Evolutionary conservation across 2,329 filamentous ascomycete species (phyloP), one percentile per base, ranked within the genome.

Genomic region (Claviceps capensis): DNA sequence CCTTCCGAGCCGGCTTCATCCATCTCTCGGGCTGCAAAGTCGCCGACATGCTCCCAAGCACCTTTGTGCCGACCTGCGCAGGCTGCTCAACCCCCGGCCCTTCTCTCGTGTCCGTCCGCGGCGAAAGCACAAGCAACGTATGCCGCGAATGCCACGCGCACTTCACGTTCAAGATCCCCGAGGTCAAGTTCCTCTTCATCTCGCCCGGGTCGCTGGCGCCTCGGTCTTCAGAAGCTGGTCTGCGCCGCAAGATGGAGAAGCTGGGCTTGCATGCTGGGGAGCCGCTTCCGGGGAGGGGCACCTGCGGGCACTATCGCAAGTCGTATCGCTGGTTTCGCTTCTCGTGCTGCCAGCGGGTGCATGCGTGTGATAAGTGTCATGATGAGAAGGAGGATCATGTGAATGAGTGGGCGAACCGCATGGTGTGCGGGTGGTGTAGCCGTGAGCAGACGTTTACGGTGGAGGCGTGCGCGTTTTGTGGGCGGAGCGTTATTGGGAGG

Each of bases 351-450:
- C 66, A 65, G 49, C 72, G 73, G 53, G 77, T 82, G 40, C 72
- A 79, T 59, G 62, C 78, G n/a, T 83, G 80, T 64, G 80, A 83
- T 61, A 78, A 77, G 69, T 94, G 88, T 67, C 88, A 94, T 61
- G 86, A 93, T 63, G 75, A 70, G 16, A 75, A 69, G 9, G 79
- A 82, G 59, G 82, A 85, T 49, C 88, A 94, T 68, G 70, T 77
- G 7, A 83, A 86, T 57, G 88, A 93, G 68, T 88, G 87, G 75
- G 88, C 88, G 7, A 88, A 84, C 61, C 74, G 86, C 48, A 93
- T 93, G 86, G 80, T 91, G 38, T 91, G 86, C 64, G 85, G 85
- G 6, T 85, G 77, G 71, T 88, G 87, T 66, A 88, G 83, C 56
- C 74, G 88, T 49, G 88, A 94, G 71, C 86, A 91, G 69, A 82